Evolutionary conservation across 2,329 filamentous ascomycete species (phyloP).

Genomic region (Botryotinia globosa): DNA sequence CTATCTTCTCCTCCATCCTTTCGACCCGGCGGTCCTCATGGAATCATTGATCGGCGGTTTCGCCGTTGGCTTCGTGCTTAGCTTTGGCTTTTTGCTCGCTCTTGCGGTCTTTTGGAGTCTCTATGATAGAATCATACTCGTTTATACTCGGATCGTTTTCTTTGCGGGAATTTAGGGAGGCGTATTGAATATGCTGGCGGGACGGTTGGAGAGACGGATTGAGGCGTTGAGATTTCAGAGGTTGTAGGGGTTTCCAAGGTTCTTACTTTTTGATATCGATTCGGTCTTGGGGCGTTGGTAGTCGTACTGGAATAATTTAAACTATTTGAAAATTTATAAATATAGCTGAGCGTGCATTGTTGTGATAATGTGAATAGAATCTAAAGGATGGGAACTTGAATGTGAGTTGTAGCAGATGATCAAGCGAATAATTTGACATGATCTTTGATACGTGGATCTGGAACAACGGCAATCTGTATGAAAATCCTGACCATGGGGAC

Average conservation of each 20-base stretch:
- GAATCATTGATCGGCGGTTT: no score
- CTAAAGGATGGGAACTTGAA: rapidly evolving
- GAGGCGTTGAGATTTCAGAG: neutral
- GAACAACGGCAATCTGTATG: neutral
- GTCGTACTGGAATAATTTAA: neutral
- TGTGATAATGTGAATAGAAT: neutral
- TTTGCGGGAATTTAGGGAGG: neutral
- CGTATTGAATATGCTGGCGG: neutral
- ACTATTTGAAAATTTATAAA: neutral
- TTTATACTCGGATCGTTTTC: neutral
- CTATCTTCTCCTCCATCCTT: neutral
- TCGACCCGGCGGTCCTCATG: no score
- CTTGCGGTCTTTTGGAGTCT: neutral
- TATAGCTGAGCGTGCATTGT: neutral
- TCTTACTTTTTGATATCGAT: neutral
- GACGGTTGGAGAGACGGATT: neutral
- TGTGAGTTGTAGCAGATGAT: neutral
- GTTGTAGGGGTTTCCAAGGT: no score
- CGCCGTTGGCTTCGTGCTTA: neutral
- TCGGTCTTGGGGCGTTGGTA: neutral
- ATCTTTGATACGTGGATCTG: neutral
- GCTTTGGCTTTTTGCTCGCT: neutral
- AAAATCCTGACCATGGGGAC: neutral
- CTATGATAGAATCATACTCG: neutral
- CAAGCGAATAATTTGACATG: neutral